A percentile compares a stretch with the other conserved stretches of the same genome.
These are phyloP conservation scores for Letharia lupina DNA, from an alignment of 495 filamentous ascomycete species.

Conservation along the genomic window DNA sequence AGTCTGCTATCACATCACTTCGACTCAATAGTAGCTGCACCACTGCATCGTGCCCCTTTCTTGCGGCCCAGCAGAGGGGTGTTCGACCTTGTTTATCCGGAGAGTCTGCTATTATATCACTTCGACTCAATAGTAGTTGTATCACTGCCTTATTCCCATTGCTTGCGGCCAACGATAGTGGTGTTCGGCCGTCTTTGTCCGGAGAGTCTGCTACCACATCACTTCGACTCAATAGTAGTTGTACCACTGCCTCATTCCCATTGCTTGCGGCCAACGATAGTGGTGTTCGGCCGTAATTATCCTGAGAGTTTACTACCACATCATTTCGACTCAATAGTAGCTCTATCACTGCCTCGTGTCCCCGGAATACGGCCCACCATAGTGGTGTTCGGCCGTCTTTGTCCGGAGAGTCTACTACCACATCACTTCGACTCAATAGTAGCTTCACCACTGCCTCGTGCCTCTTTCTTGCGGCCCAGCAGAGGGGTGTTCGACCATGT, in stretches of 20 bases:
- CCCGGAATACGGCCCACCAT: background rate
- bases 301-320: background rate
- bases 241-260: background rate
- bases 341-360: background rate
- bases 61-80: background rate
- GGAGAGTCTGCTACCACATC: background rate
- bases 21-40: background rate
- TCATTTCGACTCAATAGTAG: background rate
- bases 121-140: too few relatives aligned
- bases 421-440: background rate
- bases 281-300: background rate
- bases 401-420: background rate
- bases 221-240: background rate
- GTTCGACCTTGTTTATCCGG: too few relatives aligned
- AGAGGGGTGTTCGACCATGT: background rate
- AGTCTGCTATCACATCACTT: background rate
- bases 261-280: background rate
- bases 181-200: background rate
- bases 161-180: too few relatives aligned
- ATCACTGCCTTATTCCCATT: too few relatives aligned
- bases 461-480: too few relatives aligned
- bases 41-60: background rate
- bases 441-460: background rate
- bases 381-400: background rate
- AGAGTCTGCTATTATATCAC: too few relatives aligned